A percentile compares a stretch with the other conserved stretches of the same genome.
Conservation (phyloP, 2,329 filamentous ascomycete species). For the Proliferodiscus dingleyae region DNA sequence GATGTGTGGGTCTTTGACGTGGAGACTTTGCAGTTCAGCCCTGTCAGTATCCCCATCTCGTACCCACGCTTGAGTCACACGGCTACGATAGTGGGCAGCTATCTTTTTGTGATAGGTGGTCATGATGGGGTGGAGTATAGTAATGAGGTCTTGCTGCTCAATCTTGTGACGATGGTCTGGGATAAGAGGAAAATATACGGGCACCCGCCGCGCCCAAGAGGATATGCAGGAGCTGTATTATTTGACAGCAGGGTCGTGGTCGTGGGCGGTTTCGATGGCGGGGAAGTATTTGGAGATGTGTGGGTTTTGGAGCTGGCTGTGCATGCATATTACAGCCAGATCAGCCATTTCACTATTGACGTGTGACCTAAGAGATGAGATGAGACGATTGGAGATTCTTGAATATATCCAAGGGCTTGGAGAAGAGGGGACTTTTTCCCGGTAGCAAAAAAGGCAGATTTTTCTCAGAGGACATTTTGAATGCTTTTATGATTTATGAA, state of each 20-base stretch:
- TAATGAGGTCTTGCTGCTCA: conserved; percentile 63
- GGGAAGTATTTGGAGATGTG: conserved; percentile 63
- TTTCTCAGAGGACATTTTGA: too few relatives aligned
- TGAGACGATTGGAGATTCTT: too few relatives aligned
- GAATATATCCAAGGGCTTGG: too few relatives aligned
- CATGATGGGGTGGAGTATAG: conserved; percentile 67
- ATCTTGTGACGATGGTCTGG: conserved; percentile 71
- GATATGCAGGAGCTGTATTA: conserved; percentile 62
- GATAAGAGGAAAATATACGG: conserved; percentile 63
- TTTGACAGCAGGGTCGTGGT: conserved; percentile 61
- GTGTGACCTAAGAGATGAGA: too few relatives aligned
- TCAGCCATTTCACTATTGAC: conserved; percentile 67
- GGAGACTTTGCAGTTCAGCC: conserved; percentile 54
- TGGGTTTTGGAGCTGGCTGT: conserved; percentile 64
- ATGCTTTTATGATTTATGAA: too few relatives aligned
- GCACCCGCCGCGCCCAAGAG: conserved; percentile 55
- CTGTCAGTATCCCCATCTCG: conserved; percentile 54
- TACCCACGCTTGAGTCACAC: conserved; percentile 64
- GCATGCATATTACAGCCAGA: conserved; percentile 68
- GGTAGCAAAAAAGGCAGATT: too few relatives aligned
- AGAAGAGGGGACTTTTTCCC: too few relatives aligned
- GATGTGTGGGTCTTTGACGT: conserved; percentile 72
- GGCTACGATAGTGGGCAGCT: conserved; percentile 64
- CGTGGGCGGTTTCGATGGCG: conserved; percentile 64
- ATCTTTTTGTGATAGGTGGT: conserved; percentile 65